Base-by-base conservation (phyloP, 805 yeast genomes). In the Millerozyma acaciae region DNA sequence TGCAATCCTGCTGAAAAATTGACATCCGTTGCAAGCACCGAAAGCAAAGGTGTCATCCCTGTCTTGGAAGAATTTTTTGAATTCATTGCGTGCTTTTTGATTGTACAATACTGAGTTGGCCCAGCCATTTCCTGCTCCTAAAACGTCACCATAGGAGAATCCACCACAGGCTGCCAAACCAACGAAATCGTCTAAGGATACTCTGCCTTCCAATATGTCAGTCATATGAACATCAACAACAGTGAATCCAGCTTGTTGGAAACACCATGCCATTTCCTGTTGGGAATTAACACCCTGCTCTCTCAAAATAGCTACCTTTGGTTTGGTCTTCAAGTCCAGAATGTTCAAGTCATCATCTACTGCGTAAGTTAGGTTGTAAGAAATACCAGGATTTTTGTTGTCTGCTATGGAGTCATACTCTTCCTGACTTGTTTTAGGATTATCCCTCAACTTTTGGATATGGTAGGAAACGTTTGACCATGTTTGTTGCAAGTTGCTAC, bases 101-200 rank as follows among this genome's bases (percentile, higher is more conserved):
- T 90, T 83, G 74, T 80, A 88, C 45, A 93, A 65, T 7, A 93
- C 95, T 12, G 97, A 86, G 54, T 87, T 88, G 38, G 98, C 98
- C 98, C 98, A 93, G 38, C 98, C 98, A 34, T 90, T 84, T 56
- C 96, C 98, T 21, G 98, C 98, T 47, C 98, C 98, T 39, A 93
- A 70, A 30, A 93, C 98, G 63, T 93, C 98, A 72, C 98, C 98
- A 54, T 89, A 93, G 2, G 97, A 87, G 71, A 93, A 93, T 10
- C 98, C 98, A 62, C 98, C 98, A 66, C 98, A 94, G 3, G 97
- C 97, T 26, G 97, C 97, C 30, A 93, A 50, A 42, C 98, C 98
- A 31, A 81, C 86, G 60, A 93, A 93, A 28, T 77, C 82, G 51
- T 78, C 80, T 44, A 93, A 70, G 13, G 78, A 58, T 21, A 83